Base-by-base conservation (phyloP, 1,284 basidiomycete genomes). In the Vanrija sp. region DNA sequence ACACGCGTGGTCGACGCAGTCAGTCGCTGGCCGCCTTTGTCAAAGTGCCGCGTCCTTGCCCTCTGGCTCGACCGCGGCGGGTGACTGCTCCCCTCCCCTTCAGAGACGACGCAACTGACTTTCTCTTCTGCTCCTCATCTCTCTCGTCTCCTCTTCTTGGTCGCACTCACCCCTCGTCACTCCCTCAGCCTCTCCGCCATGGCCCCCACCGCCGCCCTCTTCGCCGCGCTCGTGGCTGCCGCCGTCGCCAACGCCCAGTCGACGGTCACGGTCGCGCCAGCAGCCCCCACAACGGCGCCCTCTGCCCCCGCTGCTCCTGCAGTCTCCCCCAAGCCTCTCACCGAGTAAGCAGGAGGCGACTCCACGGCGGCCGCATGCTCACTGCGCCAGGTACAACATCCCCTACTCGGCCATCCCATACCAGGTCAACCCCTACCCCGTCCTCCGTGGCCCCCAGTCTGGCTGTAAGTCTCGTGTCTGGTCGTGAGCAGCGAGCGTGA, bases 191-290 rank as follows among this genome's bases (percentile, higher is more conserved):
- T 9, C 4, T 14, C 31, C 31, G 15, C 31, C 2, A 31, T 31
- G 31, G 31, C 31, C 12, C 31, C 31, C 31, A 31, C 31, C 9
- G 12, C 31, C 31, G 12, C 84, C 4, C 86, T 81, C 66, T 82
- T 81, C 6, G 85, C 85, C 1, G 31, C 31, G 12, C 31, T 31
- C 31, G 9, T 31, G 31, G 31, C 31, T 12, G 39, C 16, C 4
- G 22, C 39, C 39, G 39, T 44, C 42, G 20, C 42, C 25, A 20
- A 14, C 20, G 42, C 42, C 25, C 20, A 20, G n/a, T 5, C 20
- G 16, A n/a, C 42, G 20, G 25, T 25, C 22, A 3, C n/a, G 3
- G 16, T 20, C 22, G 42, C 20, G 2, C 8, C 42, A 8, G 20
- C 42, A 10, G 8, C 42, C 6, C 42, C 42, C 7, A 44, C 42